phyloP scores from a whole-genome alignment of 164 flowering plant species.

The Kingdonia uniflora region DNA sequence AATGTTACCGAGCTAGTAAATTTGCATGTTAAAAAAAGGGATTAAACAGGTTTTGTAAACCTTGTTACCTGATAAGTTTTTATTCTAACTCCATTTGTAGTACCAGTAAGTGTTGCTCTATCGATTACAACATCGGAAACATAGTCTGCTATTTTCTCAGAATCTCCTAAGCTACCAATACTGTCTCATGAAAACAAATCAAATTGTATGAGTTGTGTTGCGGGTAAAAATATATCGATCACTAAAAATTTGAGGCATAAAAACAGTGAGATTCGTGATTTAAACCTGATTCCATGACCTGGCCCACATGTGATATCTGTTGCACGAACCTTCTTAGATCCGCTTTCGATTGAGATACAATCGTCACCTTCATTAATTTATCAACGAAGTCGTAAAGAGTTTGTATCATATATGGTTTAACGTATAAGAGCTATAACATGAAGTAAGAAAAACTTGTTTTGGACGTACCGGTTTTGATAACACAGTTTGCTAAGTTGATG shows the following conservation, averaged over 20 bases:
- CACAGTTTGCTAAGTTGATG: conserved; percentile 25
- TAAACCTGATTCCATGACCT: conserved; percentile 68
- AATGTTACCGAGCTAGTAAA: neutral
- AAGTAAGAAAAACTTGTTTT: neutral
- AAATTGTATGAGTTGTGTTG: neutral
- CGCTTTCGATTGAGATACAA: conserved; percentile 46
- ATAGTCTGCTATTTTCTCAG: conserved; percentile 27
- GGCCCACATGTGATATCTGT: conserved; percentile 51
- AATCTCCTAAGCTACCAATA: conserved; percentile 64
- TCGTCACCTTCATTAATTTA: conserved; percentile 62
- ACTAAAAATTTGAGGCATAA: neutral
- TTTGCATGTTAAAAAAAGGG: neutral
- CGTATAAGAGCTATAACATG: neutral
- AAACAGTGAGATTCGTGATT: neutral
- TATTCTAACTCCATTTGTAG: conserved; percentile 54
- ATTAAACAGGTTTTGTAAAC: too few species aligned
- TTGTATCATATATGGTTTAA: neutral
- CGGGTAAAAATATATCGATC: neutral
- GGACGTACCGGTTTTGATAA: conserved; percentile 46
- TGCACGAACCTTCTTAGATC: conserved; percentile 27
- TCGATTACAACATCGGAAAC: conserved; percentile 38
- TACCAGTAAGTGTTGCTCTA: conserved; percentile 32
- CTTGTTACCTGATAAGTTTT: conserved; percentile 40
- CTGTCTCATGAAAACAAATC: conserved; percentile 24
- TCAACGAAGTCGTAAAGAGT: too few species aligned